phyloP scores from a whole-genome alignment of 768 basidiomycete species.

The Suillus bovinus region DNA sequence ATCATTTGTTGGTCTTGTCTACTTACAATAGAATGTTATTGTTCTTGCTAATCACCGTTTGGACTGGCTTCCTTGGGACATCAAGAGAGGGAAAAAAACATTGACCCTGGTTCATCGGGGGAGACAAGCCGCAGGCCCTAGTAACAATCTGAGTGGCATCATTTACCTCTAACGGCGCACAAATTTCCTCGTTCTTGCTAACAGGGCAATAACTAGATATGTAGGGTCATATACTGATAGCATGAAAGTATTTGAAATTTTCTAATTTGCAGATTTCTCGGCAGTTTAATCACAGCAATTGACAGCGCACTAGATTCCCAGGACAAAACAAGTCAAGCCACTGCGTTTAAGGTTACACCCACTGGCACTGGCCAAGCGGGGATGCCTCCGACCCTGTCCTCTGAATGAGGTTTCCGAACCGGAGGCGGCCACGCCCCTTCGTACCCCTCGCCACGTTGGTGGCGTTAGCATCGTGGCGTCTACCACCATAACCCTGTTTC shows the following conservation, averaged over 20 bases:
- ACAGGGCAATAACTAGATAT: not conserved
- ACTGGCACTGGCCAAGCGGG: not conserved
- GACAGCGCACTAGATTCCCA: not conserved
- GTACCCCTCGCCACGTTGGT: not conserved
- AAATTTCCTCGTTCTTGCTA: not conserved
- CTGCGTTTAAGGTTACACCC: conserved; percentile 1
- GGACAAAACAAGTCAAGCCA: not conserved
- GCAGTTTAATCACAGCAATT: conserved; percentile 1
- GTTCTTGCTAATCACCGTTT: not conserved
- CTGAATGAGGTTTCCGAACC: not conserved
- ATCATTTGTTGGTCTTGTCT: not conserved
- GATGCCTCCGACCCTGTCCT: conserved; percentile 2
- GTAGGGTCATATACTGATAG: not conserved
- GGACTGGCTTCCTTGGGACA: not conserved
- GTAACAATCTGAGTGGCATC: not conserved
- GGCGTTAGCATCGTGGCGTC: not conserved
- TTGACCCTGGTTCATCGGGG: not conserved
- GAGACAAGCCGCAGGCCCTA: not conserved
- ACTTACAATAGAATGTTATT: not conserved
- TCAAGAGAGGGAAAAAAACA: not conserved
- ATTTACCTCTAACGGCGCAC: not conserved
- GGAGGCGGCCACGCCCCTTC: not conserved
- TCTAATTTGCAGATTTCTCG: not conserved
- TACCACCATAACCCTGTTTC: not conserved
- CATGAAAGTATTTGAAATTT: conserved; percentile 1